Evolutionary conservation across 2,329 filamentous ascomycete species (phyloP).

Genomic region (Amylocarpus encephaloides): DNA sequence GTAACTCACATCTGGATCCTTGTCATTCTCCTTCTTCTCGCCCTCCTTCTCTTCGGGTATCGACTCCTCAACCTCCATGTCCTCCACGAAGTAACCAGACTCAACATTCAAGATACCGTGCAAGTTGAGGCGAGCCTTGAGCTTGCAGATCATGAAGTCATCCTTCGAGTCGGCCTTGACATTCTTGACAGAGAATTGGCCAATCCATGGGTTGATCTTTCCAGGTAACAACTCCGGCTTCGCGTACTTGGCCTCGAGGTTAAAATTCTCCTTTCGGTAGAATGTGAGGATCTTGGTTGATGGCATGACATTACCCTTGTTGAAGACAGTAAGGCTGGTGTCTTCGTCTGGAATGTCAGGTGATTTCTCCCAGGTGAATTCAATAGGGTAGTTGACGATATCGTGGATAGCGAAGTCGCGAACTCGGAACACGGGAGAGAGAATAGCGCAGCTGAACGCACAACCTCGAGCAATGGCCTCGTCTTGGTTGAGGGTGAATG

Average conservation of each 20-base stretch:
- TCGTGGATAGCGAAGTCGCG: constrained; percentile 97
- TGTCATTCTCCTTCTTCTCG: constrained; percentile 45
- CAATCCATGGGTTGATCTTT: constrained; percentile 91
- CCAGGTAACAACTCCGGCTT: constrained; percentile 82
- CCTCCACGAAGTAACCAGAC: constrained; percentile 95
- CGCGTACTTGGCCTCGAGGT: constrained; percentile 89
- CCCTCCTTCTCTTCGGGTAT: constrained; percentile 62
- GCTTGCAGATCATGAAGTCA: constrained; percentile 99
- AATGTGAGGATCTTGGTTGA: constrained; percentile 99
- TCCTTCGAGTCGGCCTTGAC: constrained; percentile 90
- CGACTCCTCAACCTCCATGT: constrained; percentile 93
- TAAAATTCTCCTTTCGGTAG: constrained; percentile 96
- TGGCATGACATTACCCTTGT: constrained; percentile 92
- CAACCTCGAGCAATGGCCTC: constrained; percentile 94
- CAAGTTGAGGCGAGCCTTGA: constrained; percentile 94
- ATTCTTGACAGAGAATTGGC: constrained; percentile 94
- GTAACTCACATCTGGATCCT: constrained; percentile 63
- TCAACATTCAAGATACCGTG: constrained; percentile 96
- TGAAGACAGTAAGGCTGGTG: constrained; percentile 94
- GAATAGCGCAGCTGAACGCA: constrained; percentile 94
- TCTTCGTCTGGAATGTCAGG: constrained; percentile 98
- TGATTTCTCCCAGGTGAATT: constrained; percentile 98
- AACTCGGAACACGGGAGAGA: constrained; percentile 96
- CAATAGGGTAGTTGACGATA: constrained; percentile 95
- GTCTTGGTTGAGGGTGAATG: constrained; percentile 96